Evolutionary conservation across 2,329 filamentous ascomycete genomes (phyloP).

Genomic region (Hypoxylon sp.): DNA sequence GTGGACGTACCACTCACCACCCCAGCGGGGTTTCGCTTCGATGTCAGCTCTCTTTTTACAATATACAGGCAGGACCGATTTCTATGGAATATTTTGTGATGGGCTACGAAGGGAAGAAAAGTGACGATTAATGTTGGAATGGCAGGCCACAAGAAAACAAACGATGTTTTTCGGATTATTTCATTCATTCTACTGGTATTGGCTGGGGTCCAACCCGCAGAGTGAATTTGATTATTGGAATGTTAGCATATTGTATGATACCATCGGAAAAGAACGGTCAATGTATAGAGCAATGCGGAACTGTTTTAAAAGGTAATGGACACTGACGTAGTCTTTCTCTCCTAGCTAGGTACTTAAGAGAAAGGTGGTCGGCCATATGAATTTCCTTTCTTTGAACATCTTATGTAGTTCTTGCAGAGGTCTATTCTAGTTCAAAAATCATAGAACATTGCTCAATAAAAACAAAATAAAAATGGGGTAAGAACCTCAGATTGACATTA

Average conservation of each 20-base stretch:
- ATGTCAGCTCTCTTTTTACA: slow-evolving; percentile 25
- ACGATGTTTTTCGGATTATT: slow-evolving; percentile 16
- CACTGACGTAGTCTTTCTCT: not conserved
- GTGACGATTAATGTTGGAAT: slow-evolving; percentile 24
- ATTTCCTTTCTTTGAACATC: too few relatives aligned
- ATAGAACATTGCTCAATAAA: too few relatives aligned
- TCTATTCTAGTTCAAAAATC: too few relatives aligned
- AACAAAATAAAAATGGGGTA: too few relatives aligned
- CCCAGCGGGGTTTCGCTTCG: slow-evolving; percentile 37
- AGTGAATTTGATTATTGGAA: slow-evolving; percentile 14
- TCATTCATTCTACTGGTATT: slow-evolving; percentile 8
- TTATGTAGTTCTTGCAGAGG: too few relatives aligned
- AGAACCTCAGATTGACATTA: too few relatives aligned
- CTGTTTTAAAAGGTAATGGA: not conserved
- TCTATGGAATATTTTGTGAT: too few relatives aligned
- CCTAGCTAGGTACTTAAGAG: too few relatives aligned
- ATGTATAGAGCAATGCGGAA: too few relatives aligned
- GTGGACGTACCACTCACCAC: slow-evolving; percentile 3
- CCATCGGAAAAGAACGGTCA: slow-evolving; percentile 12
- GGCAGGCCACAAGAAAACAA: slow-evolving; percentile 16
- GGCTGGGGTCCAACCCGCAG: not conserved
- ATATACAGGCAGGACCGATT: slow-evolving; percentile 36
- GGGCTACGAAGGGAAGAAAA: slow-evolving; percentile 25
- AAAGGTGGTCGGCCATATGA: too few relatives aligned
- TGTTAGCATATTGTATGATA: slow-evolving; percentile 16